phyloP scores from a whole-genome alignment of 306 rosid genomes.

The Amphicarpaea edgeworthii region DNA sequence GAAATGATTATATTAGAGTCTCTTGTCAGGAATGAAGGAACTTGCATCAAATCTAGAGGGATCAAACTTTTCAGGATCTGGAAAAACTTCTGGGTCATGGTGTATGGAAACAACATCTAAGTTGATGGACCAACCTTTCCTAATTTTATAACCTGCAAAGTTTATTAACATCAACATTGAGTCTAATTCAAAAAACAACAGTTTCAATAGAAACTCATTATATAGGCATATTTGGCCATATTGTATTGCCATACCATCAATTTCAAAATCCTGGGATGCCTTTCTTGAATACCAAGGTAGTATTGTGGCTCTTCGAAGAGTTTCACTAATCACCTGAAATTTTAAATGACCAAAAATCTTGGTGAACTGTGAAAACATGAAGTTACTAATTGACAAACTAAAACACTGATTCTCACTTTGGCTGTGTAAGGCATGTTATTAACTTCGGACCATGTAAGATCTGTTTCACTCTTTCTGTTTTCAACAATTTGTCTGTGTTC shows the following conservation, averaged over 20 bases:
- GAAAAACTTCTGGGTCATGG: slow-evolving; percentile 58
- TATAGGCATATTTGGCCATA: not conserved
- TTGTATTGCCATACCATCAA: slow-evolving; percentile 59
- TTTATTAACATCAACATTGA: slow-evolving; percentile 22
- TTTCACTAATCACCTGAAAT: slow-evolving; percentile 75
- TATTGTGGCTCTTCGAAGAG: slow-evolving; percentile 79
- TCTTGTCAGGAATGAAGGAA: not conserved
- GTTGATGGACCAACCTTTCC: slow-evolving; percentile 85
- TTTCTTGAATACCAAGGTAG: slow-evolving; percentile 86
- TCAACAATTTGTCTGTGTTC: too few relatives aligned
- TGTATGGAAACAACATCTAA: slow-evolving; percentile 87
- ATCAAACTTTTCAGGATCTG: slow-evolving; percentile 66
- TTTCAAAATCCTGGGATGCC: slow-evolving; percentile 80
- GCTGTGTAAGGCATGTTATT: slow-evolving; percentile 80
- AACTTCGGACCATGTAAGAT: slow-evolving; percentile 62
- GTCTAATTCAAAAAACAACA: not conserved
- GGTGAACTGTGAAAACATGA: slow-evolving; percentile 15
- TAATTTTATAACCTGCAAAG: slow-evolving; percentile 55
- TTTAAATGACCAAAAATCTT: slow-evolving; percentile 7
- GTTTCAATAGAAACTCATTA: not conserved
- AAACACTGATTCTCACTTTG: slow-evolving; percentile 55
- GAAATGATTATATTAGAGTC: not conserved
- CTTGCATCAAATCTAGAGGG: slow-evolving; percentile 86
- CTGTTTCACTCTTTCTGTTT: too few relatives aligned
- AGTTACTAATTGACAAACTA: not conserved